These are phyloP conservation scores for Camelina hispida DNA, from an alignment of 345 rosid genomes.

Conservation along the genomic window DNA sequence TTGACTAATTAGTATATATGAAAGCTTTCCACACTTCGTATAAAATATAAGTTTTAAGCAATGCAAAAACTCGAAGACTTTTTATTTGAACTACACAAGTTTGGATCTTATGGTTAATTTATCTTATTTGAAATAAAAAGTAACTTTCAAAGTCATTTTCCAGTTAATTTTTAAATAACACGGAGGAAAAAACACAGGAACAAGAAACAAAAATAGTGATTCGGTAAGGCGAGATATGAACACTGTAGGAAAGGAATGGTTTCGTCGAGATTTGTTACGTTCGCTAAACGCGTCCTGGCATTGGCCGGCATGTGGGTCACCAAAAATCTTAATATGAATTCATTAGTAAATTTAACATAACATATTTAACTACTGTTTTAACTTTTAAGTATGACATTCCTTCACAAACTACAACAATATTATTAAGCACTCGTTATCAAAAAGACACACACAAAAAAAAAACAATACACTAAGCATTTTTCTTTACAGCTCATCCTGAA, in stretches of 20 bases:
- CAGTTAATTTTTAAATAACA: neutral
- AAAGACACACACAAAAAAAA: no score
- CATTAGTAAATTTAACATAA: neutral
- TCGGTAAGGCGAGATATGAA: neutral
- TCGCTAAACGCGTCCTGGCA: neutral
- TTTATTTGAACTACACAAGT: neutral
- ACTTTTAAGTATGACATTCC: neutral
- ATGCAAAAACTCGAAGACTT: neutral
- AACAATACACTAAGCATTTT: no score
- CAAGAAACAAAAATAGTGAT: neutral
- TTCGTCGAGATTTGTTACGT: constrained; percentile 10
- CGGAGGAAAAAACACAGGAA: neutral
- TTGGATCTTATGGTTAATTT: neutral
- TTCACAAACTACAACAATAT: no score
- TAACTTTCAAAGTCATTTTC: constrained; percentile 8
- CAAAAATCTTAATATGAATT: neutral
- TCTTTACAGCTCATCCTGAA: neutral
- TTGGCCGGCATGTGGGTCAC: constrained; percentile 11
- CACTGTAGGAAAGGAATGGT: constrained; percentile 14
- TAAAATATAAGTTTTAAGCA: neutral
- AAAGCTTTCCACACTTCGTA: neutral
- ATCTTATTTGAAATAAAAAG: neutral
- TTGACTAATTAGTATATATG: neutral
- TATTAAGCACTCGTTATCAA: no score
- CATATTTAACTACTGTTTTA: neutral